phyloP scores from a whole-genome alignment of 768 basidiomycete genomes.

The Hericium alpestre region DNA sequence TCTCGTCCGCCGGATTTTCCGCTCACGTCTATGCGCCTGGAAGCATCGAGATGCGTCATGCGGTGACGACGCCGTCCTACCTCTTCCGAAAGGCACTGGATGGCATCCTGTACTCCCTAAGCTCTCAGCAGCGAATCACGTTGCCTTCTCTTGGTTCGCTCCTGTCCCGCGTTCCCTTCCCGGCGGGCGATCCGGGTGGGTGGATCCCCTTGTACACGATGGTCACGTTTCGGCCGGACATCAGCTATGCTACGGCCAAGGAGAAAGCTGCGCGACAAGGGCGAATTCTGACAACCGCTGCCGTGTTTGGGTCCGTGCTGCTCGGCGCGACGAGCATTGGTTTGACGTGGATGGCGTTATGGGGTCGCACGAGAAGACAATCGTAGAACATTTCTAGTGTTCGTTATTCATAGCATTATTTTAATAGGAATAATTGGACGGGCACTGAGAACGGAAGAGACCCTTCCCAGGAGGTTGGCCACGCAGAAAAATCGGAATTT shows the following conservation, averaged over 20 bases:
- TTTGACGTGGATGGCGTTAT: constrained; percentile 13
- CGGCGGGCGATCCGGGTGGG: constrained; percentile 44
- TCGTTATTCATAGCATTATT: constrained; percentile 4
- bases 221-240: constrained; percentile 95
- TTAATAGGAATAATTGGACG: not conserved
- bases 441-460: not conserved
- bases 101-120: constrained; percentile 58
- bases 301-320: constrained; percentile 18
- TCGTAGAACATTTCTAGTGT: constrained; percentile 9
- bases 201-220: constrained; percentile 96
- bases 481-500: constrained; percentile 7
- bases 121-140: constrained; percentile 36
- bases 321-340: constrained; percentile 5
- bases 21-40: constrained; percentile 10
- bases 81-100: constrained; percentile 73
- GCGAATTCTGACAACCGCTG: constrained; percentile 41
- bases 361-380: constrained; percentile 9
- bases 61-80: constrained; percentile 75
- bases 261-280: constrained; percentile 62
- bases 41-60: constrained; percentile 91
- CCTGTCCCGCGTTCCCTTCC: constrained; percentile 17
- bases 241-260: constrained; percentile 78
- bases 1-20: constrained; percentile 4
- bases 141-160: constrained; percentile 34
- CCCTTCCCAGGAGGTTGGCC: constrained; percentile 12